These are phyloP conservation scores for Phytophthora fragariae DNA, from an alignment of 352 stramenopile species.

Conservation along the genomic window DNA sequence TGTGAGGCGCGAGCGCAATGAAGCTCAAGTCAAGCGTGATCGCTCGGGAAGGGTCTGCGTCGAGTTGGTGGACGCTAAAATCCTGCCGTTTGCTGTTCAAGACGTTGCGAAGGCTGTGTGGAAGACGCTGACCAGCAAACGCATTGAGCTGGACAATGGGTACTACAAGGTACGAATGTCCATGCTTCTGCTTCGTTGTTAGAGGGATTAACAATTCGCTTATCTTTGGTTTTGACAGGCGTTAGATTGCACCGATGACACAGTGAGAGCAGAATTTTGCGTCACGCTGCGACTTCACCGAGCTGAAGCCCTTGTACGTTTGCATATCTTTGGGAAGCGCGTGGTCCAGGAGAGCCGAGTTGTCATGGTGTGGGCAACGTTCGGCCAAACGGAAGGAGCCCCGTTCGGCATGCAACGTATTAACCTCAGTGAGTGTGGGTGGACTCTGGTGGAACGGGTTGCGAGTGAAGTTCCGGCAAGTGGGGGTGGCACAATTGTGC, in stretches of 20 bases:
- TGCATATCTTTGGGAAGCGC: conserved; percentile 39
- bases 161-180: conserved; percentile 24
- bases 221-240: conserved; percentile 11
- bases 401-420: conserved; percentile 26
- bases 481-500: conserved; percentile 9
- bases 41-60: conserved; percentile 15
- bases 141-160: conserved; percentile 23
- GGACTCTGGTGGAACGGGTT: conserved; percentile 34
- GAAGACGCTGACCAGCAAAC: conserved; percentile 10
- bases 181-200: background rate
- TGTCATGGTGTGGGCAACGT: conserved; percentile 37
- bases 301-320: conserved; percentile 28
- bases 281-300: conserved; percentile 27
- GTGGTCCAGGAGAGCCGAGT: conserved; percentile 32
- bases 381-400: conserved; percentile 29
- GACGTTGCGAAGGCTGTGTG: conserved; percentile 19
- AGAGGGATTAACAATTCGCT: no score
- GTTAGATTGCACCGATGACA: conserved; percentile 34
- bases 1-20: conserved; percentile 16
- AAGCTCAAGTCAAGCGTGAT: conserved; percentile 30
- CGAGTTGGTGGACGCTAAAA: conserved; percentile 32
- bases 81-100: conserved; percentile 27
- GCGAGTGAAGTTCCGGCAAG: background rate
- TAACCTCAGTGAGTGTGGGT: conserved; percentile 37
- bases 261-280: conserved; percentile 28